Base-by-base conservation (phyloP, 352 stramenopile species). In the Phytophthora pseudosyringae region DNA sequence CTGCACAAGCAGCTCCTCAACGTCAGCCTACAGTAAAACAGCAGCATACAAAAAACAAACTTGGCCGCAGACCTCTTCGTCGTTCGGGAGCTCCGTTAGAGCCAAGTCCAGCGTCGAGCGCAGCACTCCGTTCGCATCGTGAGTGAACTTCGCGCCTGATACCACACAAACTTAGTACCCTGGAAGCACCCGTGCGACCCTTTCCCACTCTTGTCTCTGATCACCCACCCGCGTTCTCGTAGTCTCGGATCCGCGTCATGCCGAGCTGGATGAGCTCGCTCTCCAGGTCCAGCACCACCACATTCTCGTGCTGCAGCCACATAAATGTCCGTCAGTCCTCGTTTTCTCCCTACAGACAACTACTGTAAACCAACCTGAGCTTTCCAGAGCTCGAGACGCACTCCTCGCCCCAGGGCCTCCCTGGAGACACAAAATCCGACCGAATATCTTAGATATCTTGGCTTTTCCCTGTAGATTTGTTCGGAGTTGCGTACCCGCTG, bases 351-450 rank as follows among this genome's bases (percentile, higher is more conserved):
- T 9, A 33, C 6, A 15, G 41, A 10, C 36, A 16, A 66, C 8
- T 39, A 51, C 3, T 21, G 9, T 7, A 5, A 5, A 50, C 68
- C 4, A 29, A 93, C 87, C 75, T 94, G 89, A 29, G 87, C 87
- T 71, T 95, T 95, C 87, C 87, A 95, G 47, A 90, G 74, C 68
- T 95, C 87, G 15, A 94, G 75, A 33, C 86, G 86, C 45, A 95
- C 81, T 50, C 85, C 87, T 46, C 86, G 78, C 40, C 87, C 87
- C 29, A 95, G 64, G 8, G 83, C 84, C 65, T 95, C 85, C 5
- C 87, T 95, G 47, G 15, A 57, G 1, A 47, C 26, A 48, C 12
- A 66, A n/a, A 21, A 71, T 18, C n/a, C 12, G 46, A 25, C 5
- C 15, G 43, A 13, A 44, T 44, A 68, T 46, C 45, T 71, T 28